Base-by-base conservation (phyloP, 2,329 filamentous ascomycete species). In the Penicillium psychrosexuale region DNA sequence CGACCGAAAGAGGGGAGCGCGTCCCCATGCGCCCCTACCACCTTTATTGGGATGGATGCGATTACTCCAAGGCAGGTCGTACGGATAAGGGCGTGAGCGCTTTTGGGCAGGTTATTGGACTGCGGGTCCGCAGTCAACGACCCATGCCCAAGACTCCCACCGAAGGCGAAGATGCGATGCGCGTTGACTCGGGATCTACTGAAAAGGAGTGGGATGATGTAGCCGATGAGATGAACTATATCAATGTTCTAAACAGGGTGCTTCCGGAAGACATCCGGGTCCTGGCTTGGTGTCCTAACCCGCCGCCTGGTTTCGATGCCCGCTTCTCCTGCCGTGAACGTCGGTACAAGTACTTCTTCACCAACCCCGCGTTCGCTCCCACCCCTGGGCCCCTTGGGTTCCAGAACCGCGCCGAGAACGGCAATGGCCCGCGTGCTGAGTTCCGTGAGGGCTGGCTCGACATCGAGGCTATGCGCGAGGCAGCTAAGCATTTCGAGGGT, bases 261-360 rank as follows among this genome's bases (percentile, higher is more conserved):
- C 83, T 99, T 2, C 94, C 94, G 5, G 83, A 88, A 24, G 92
- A 96, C 70, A 97, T 99, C 66, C 85, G 91, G 57, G 80, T 96
- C 55, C 82, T 97, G 34, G 94, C 94, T 3, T 99, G 94, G 94
- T 96, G 92, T 69, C 91, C 93, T 0, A 80, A 84, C 30, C 90
- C 89, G 15, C 90, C 92, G 0, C 75, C 82, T 8, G 83, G 84
- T 58, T 99, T 99, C 73, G 91, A 90, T 33, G 94, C 94, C 5
- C 86, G 94, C 38, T 97, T 97, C 80, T 91, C 89, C 51, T 99
- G 94, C 75, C 85, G 88, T 58, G 91, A 97, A 75, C 83, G 94
- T 22, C 87, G 89, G 62, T 99, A 99, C 77, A 86, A 90, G 55
- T 99, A 99, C 75, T 97, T 96, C 79, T 99, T 99, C 78, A 97